Base-by-base conservation (phyloP, 1,284 basidiomycete genomes). In the Sporisorium scitamineum region DNA sequence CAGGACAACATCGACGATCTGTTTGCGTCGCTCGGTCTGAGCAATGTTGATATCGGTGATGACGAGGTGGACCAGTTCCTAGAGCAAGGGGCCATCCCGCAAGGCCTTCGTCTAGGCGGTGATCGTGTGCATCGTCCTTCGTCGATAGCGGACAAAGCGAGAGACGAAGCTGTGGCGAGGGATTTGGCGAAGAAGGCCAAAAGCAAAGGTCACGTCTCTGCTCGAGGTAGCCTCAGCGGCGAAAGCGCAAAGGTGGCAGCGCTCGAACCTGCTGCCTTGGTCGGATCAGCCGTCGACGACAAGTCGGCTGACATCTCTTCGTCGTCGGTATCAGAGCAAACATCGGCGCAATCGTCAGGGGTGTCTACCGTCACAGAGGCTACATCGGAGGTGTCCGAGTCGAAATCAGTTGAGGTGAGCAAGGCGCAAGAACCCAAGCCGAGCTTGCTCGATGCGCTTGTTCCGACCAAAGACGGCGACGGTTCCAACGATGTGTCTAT, bases 51-150 rank as follows among this genome's bases (percentile, higher is more conserved):
- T 39, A 66, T 85, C n/a, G 69, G 55, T 13, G 82, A 80, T 13
- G 78, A 74, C 39, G 80, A 84, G 53, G 80, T 79, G 20, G 82
- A 85, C 14, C 78, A 70, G 7, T 80, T 85, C 61, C 70, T 84
- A 5, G 48, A 59, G 13, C 64, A 74, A 27, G 82, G 81, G n/a
- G 63, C 66, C 9, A 72, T 81, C 27, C 80, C 80, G 3, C 61
- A 73, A 41, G 79, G 79, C 16, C 57, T 80, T 18, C 66, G 56
- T 18, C 18, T 61, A 8, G 71, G 73, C 14, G 80, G 80, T 24
- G 53, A 61, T 26, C 60, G 80, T n/a, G 61, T 81, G 13, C 63
- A 63, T 34, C 44, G 69, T 26, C 44, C 73, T 11, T 44, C 66
- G 4, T 75, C 71, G 18, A 56, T 54, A 44, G 80, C 76, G 26